Base-by-base conservation (phyloP, 1,139 yeast genomes). In the Spathaspora sp. region DNA sequence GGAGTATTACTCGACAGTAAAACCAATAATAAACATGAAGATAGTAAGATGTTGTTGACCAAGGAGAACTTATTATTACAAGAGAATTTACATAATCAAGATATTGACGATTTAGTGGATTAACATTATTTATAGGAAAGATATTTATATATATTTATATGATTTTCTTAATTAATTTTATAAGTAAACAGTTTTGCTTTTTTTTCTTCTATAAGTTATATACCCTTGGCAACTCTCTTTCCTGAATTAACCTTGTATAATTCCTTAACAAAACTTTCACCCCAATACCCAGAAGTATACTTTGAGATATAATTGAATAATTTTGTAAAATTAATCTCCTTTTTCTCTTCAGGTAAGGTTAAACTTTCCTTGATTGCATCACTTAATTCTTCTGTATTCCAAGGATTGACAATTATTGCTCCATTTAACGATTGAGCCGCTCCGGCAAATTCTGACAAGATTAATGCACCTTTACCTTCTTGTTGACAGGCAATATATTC, bases 351-450 rank as follows among this genome's bases (percentile, higher is more conserved):
- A 2, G 95, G 88, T 64, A 93, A 70, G 0, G 97, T 89, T 58
- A 93, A 76, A 38, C 96, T 86, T 62, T 91, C 97, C 58, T 85
- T 78, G 47, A 93, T 86, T 2, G 98, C 86, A 42, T 81, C 87
- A 31, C 96, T 82, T 60, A 93, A 69, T 57, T 95, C 99, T 57
- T 95, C 99, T 15, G 93, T 91, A 64, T 91, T 93, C 99, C 99
- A 93, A 2, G 99, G 99, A 61, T 93, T 93, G 27, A 93, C 96
- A 51, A 93, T 84, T 18, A 93, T 66, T 1, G 97, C 90, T 23
- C 99, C 99, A 61, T 93, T 93, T 52, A 93, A 73, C 0, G 95
- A 86, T 68, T 93, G 99, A 0, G 99, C 98, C n/a, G 99, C 99
- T 42, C 99, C 99, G 0, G 99, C 95, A 70, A 93, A 93, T 67